Evolutionary conservation across 768 basidiomycete species (phyloP), one percentile per base, ranked within the genome.

Genomic region (Boletus rufocinnamomeus): DNA sequence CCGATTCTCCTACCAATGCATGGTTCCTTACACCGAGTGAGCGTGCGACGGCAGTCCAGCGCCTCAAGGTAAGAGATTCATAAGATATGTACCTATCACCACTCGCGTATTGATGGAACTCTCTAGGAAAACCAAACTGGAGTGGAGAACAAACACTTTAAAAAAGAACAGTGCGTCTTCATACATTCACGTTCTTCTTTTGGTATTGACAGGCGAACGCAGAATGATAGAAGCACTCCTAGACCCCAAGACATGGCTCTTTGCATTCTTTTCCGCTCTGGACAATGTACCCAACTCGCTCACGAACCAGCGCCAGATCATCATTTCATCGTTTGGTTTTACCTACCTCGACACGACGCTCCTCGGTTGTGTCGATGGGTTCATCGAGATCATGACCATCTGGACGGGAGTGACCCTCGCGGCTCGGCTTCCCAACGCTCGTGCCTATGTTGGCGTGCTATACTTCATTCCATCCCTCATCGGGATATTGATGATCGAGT

Each of bases 101-200:
- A 34, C 34, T 23, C 3, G 14, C 19, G 35, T 43, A 47, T 32
- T 59, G 7, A 62, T 14, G 40, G 21, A 19, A 17, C 6, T 21
- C 13, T 23, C 7, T 61, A 86, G 83, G 81, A 77, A 71, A 90
- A 91, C 61, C 88, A 92, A 82, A 88, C 87, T 0, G 91, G 90
- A 32, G 82, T 91, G 11, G 90, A 91, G 72, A 91, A 89, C 67
- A 93, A 92, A 65, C 80, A 79, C 52, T 92, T 89, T 75, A 92
- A 92, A 75, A 83, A 78, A 53, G 86, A 89, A 38, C 90, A 92
- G 89, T 89, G 55, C 61, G 87, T 79, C 11, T 23, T 35, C 1
- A 28, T 21, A 2, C 16, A 16, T n/a, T 40, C 5, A 10, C 11
- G 13, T 35, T 16, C 44, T 5, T 38, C 32, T 21, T 47, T 19